These are phyloP conservation scores for Dictyostelium intermedium DNA, from an alignment of 78 protist species.

Conservation along the genomic window DNA sequence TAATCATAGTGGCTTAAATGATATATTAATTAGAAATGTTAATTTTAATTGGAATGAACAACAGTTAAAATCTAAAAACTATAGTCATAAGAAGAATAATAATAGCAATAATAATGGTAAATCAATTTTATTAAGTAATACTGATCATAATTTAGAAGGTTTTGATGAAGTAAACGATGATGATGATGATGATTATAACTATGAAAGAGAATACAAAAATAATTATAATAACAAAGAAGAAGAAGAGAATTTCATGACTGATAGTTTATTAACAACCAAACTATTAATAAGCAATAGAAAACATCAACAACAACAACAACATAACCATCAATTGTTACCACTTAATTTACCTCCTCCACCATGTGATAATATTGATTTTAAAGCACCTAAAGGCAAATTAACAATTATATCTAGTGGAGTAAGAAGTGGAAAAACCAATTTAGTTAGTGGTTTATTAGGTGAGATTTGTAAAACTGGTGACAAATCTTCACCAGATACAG, in stretches of 20 bases:
- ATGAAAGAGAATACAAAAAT: neutral
- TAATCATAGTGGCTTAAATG: neutral
- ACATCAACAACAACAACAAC: neutral
- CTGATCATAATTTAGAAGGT: neutral
- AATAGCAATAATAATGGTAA: neutral
- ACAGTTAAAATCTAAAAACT: neutral
- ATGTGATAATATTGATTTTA: neutral
- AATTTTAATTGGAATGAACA: slow-evolving; percentile 23
- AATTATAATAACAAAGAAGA: neutral
- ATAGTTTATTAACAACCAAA: neutral
- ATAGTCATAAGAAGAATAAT: neutral
- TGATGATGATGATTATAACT: neutral
- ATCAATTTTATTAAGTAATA: neutral
- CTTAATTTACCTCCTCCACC: neutral
- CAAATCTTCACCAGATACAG: neutral
- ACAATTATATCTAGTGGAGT: slow-evolving; percentile 78
- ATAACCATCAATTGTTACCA: neutral
- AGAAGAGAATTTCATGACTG: neutral
- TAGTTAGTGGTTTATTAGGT: slow-evolving; percentile 83
- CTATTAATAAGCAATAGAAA: neutral
- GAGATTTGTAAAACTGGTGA: slow-evolving; percentile 45
- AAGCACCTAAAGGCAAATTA: slow-evolving; percentile 9
- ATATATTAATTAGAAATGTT: slow-evolving; percentile 6
- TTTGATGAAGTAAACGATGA: neutral
- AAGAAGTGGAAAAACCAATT: slow-evolving; percentile 87